These are phyloP conservation scores for Euphorbia lathyris DNA, from an alignment of 345 rosid genomes.

Conservation along the genomic window DNA sequence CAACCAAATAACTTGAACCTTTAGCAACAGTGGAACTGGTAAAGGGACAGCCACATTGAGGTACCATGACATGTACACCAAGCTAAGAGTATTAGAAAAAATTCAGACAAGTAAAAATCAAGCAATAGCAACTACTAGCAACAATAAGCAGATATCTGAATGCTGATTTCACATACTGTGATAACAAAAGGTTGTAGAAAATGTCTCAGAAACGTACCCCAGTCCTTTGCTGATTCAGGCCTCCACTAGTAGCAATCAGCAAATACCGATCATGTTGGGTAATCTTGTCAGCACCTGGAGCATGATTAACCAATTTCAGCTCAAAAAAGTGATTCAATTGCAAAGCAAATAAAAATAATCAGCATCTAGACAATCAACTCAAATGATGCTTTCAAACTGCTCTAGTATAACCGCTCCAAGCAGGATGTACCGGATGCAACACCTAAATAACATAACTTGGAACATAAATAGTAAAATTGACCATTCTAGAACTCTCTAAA, in stretches of 20 bases:
- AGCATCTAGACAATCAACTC: background rate
- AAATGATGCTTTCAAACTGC: background rate
- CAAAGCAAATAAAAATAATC: background rate
- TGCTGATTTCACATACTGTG: background rate
- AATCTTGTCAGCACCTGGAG: slow-evolving; percentile 53
- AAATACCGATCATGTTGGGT: slow-evolving; percentile 59
- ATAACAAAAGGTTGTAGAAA: background rate
- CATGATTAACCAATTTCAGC: slow-evolving; percentile 6
- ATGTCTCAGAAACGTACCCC: slow-evolving; percentile 52
- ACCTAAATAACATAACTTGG: background rate
- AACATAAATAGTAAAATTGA: background rate
- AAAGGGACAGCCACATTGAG: background rate
- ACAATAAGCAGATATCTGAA: background rate
- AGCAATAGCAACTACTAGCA: background rate
- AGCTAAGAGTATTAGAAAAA: background rate
- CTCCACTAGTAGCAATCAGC: slow-evolving; percentile 83
- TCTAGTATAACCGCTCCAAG: background rate
- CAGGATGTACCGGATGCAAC: background rate
- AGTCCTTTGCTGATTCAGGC: slow-evolving; percentile 92
- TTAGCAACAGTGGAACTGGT: background rate
- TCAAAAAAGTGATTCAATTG: background rate
- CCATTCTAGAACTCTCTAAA: background rate
- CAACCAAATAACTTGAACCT: background rate
- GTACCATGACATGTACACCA: background rate
- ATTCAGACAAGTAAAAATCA: background rate